Evolutionary conservation across 2,329 filamentous ascomycete genomes (phyloP).

Genomic region (Pestalotiopsis sp.): DNA sequence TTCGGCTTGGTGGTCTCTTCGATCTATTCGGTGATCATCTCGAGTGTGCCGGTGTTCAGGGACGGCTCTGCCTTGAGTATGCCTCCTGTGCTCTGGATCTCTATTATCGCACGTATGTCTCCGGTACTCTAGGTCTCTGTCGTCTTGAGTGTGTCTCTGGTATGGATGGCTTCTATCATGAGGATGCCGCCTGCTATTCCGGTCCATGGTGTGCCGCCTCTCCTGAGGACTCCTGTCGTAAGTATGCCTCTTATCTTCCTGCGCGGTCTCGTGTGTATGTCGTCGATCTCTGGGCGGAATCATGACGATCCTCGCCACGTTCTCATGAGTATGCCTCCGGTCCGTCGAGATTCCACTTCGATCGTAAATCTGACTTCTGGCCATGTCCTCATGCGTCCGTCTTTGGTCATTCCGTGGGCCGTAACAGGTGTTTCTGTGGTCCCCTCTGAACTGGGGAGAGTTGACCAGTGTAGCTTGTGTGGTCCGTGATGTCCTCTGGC

Average conservation of each 20-base stretch:
- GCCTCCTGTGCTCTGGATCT: not conserved
- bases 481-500: not conserved
- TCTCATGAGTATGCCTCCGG: not conserved
- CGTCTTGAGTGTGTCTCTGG: not conserved
- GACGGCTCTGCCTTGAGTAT: not conserved
- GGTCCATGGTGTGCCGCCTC: not conserved
- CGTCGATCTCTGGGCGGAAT: not conserved
- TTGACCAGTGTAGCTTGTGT: not conserved
- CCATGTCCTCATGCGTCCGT: not conserved
- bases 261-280: not conserved
- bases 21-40: not conserved
- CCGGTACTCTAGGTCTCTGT: not conserved
- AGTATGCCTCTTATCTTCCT: not conserved
- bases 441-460: not conserved
- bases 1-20: not conserved
- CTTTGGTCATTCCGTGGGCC: not conserved
- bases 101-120: not conserved
- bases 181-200: not conserved
- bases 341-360: not conserved
- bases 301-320: too few species aligned
- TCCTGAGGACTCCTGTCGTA: not conserved
- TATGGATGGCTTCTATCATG: not conserved
- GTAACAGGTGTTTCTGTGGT: not conserved
- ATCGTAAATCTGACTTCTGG: not conserved
- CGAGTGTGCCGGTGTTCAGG: not conserved